Evolutionary conservation across 2,329 filamentous ascomycete species (phyloP).

Genomic region (Domatiomyces catenatus): DNA sequence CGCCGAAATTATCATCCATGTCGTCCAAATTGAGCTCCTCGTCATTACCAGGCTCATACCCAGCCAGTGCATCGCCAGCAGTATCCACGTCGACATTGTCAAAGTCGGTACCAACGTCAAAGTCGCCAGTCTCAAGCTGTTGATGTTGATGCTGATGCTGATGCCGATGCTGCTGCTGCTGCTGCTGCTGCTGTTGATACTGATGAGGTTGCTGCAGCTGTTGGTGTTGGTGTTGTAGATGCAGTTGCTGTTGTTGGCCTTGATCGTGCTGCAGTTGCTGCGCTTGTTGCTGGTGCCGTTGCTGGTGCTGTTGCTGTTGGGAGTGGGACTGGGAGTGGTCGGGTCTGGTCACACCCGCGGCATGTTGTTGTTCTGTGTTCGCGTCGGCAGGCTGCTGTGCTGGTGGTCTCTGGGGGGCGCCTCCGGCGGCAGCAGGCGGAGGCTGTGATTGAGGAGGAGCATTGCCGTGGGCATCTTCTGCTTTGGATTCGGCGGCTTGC

Average conservation of each 20-base stretch:
- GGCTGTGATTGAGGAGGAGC: too few species aligned
- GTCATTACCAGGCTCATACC: slow-evolving; percentile 44
- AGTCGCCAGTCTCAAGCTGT: not conserved
- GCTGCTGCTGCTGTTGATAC: slow-evolving; percentile 21
- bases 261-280: too few species aligned
- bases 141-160: not conserved
- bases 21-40: slow-evolving; percentile 40
- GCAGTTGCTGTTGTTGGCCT: too few species aligned
- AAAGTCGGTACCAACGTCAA: slow-evolving; percentile 39
- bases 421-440: not conserved
- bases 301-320: not conserved
- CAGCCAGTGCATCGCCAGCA: slow-evolving; percentile 54
- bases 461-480: not conserved
- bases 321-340: too few species aligned
- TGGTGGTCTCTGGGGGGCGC: not conserved
- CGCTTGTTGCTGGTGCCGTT: not conserved
- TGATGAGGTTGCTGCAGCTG: not conserved
- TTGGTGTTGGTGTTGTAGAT: not conserved
- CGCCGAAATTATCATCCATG: slow-evolving; percentile 68
- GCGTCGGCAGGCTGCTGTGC: not conserved
- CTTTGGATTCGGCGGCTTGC: slow-evolving; percentile 11
- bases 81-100: slow-evolving; percentile 52
- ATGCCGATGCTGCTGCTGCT: slow-evolving; percentile 25
- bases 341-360: not conserved
- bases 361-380: not conserved